Evolutionary conservation across 2,329 filamentous ascomycete species (phyloP), one percentile per base, ranked within the genome.

Genomic region (Aspergillus jensenii): DNA sequence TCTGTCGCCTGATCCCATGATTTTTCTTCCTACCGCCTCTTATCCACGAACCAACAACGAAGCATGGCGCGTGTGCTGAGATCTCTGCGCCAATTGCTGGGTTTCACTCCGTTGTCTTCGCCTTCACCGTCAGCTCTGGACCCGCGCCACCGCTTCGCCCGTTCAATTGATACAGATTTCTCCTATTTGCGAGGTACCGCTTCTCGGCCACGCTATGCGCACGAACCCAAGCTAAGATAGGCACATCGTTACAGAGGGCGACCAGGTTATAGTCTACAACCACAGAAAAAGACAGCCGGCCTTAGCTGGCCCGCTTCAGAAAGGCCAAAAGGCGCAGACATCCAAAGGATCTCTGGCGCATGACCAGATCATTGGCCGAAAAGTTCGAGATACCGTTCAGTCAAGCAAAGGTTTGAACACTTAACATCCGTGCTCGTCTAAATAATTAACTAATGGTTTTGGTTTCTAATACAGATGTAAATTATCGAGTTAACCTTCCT

Each of bases 301-400:
- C 17, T 70, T 83, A 41, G 76, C 75, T 1, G 75, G 74, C 52
- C 78, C 76, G 21, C 70, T 83, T 37, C 71, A 65, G 35, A 66
- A 64, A 47, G 72, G 74, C 23, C 69, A 71, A 9, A 72, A 69
- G 59, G 74, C 71, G 48, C 67, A 74, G 52, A 66, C 70, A 35
- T 69, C 70, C 43, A 67, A 69, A 11, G 77, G 76, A 12, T 54
- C 64, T 37, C 64, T 84, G 31, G 60, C 70, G 5, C 77, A 82
- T 60, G 73, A 78, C 52, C 81, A 85, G 39, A 83, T 92, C 56
- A 88, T 93, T 66, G 89, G 88, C 40, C 84, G 81, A 61, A 74
- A 75, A 41, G 71, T 83, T 4, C 81, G 88, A 60, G 86, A 89
- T 62, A 67, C 80, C n/a, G 76, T 91, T 11, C 71, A 75, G 39